These are phyloP conservation scores for Colletotrichum sp. DNA, from an alignment of 2,329 filamentous ascomycete genomes.

Conservation along the genomic window DNA sequence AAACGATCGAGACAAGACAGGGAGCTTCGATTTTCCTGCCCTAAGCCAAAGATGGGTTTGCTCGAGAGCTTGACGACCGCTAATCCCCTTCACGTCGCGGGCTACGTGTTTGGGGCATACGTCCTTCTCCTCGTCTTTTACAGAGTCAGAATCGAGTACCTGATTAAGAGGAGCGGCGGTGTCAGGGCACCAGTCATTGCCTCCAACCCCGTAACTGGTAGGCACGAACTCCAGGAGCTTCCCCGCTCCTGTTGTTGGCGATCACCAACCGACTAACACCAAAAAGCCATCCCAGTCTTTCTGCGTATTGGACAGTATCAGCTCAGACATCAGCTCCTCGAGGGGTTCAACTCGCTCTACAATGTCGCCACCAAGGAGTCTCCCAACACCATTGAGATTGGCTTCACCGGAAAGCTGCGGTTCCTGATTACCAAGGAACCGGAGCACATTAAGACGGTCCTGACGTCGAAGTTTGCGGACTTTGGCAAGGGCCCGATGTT, in stretches of 20 bases:
- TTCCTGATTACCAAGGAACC: conserved; percentile 57
- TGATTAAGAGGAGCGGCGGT: conserved; percentile 7
- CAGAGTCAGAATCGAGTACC: neutral
- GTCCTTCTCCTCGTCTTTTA: conserved; percentile 7
- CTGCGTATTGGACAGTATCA: conserved; percentile 13
- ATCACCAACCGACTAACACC: neutral
- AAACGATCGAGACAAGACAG: neutral
- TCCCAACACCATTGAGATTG: conserved; percentile 41
- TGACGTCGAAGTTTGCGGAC: conserved; percentile 61
- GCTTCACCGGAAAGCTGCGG: conserved; percentile 33
- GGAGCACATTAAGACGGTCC: conserved; percentile 46
- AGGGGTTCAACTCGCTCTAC: conserved; percentile 34
- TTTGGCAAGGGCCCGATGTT: conserved; percentile 53
- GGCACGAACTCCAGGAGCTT: neutral
- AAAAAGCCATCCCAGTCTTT: conserved; percentile 17
- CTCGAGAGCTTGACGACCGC: neutral
- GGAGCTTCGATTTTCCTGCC: neutral
- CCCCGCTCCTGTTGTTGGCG: neutral
- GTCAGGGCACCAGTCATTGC: conserved; percentile 20
- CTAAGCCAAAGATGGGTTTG: conserved; percentile 3
- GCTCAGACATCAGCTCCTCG: conserved; percentile 31
- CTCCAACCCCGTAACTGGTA: conserved; percentile 22
- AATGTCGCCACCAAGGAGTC: conserved; percentile 29
- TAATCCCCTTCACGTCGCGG: conserved; percentile 7
- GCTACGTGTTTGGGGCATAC: neutral